phyloP scores from a whole-genome alignment of 768 basidiomycete genomes.

The Kockovaella imperatae region DNA sequence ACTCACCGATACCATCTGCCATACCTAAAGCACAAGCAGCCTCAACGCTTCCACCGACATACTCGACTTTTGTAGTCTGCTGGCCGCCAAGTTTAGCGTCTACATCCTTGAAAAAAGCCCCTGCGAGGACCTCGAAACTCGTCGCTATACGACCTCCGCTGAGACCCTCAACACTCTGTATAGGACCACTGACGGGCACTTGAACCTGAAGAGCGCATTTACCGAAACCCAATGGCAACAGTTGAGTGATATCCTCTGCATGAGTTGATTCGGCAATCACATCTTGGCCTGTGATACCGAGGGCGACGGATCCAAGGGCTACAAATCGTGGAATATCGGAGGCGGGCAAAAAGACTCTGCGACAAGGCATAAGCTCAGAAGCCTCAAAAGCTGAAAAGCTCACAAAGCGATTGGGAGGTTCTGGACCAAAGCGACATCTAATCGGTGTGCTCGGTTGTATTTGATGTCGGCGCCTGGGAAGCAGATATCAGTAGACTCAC shows the following conservation, averaged over 20 bases:
- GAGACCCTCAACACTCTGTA: slow-evolving; percentile 68
- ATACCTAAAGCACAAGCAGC: slow-evolving; percentile 93
- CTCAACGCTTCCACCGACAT: slow-evolving; percentile 95
- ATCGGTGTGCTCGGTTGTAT: slow-evolving; percentile 73
- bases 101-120: slow-evolving; percentile 58
- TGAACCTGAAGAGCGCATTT: slow-evolving; percentile 79
- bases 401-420: slow-evolving; percentile 93
- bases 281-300: slow-evolving; percentile 97
- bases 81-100: slow-evolving; percentile 56
- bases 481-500: no score
- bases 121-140: slow-evolving; percentile 83
- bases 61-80: slow-evolving; percentile 72
- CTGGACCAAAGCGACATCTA: slow-evolving; percentile 87
- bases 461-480: slow-evolving; percentile 68
- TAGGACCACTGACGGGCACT: slow-evolving; percentile 66
- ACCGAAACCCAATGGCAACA: slow-evolving; percentile 80
- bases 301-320: slow-evolving; percentile 89
- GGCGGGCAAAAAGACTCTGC: slow-evolving; percentile 90
- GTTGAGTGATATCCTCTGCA: slow-evolving; percentile 66
- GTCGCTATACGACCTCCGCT: slow-evolving; percentile 90
- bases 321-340: slow-evolving; percentile 97
- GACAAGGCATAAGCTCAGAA: not conserved
- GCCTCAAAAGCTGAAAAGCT: slow-evolving; percentile 27
- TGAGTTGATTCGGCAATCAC: slow-evolving; percentile 86
- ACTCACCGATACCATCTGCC: slow-evolving; percentile 89